These are phyloP conservation scores for Epichloe uncinata DNA, from an alignment of 2,329 filamentous ascomycete genomes.

Conservation along the genomic window DNA sequence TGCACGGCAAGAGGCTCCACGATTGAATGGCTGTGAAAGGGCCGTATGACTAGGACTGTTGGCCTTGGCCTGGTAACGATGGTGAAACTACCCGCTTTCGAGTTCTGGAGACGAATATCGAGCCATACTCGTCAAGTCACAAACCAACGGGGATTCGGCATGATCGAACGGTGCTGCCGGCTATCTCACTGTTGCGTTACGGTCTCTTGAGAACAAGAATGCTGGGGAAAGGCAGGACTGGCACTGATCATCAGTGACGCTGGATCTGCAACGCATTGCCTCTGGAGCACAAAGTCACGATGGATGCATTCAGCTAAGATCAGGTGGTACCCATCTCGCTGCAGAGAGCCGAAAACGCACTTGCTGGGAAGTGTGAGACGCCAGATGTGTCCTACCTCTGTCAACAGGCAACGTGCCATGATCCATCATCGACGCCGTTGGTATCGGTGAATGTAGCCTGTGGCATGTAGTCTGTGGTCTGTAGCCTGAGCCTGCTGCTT, in stretches of 20 bases:
- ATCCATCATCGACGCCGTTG: background rate
- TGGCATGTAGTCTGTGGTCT: no score
- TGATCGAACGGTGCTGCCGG: background rate
- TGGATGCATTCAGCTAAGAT: slow-evolving; percentile 2
- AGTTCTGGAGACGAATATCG: background rate
- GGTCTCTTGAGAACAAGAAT: background rate
- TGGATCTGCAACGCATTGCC: background rate
- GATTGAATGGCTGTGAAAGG: background rate
- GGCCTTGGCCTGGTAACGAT: background rate
- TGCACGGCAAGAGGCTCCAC: background rate
- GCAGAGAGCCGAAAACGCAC: background rate
- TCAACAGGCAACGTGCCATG: background rate
- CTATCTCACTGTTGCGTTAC: background rate
- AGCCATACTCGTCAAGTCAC: background rate
- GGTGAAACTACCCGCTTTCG: background rate
- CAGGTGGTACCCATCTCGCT: slow-evolving; percentile 3
- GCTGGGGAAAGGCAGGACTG: background rate
- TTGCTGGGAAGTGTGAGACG: background rate
- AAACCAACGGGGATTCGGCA: background rate
- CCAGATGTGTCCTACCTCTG: background rate
- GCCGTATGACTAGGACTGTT: no score
- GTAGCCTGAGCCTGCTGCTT: background rate
- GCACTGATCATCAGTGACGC: background rate
- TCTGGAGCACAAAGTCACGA: background rate
- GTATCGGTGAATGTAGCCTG: background rate